Percentiles rank a stretch among this genome's conserved stretches.
These are phyloP conservation scores for Forsythia viridissima DNA, from an alignment of 257 asterid genomes.

Conservation along the genomic window DNA sequence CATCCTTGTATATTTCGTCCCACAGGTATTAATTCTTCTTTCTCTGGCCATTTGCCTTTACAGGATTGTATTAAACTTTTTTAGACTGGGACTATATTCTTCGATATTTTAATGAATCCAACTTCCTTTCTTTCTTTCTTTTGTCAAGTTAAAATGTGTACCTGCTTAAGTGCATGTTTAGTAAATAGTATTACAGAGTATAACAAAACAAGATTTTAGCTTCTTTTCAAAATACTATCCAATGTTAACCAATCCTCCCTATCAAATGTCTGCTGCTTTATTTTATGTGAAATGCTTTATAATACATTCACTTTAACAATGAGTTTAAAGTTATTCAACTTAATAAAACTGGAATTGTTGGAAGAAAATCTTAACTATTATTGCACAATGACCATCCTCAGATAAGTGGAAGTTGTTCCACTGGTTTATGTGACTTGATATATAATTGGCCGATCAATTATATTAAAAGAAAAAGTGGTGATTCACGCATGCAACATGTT, in stretches of 20 bases:
- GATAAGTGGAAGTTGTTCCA: too few relatives aligned
- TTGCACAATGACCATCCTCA: too few relatives aligned
- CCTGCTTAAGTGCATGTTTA: neutral
- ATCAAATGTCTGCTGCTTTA: neutral
- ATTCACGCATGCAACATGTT: neutral
- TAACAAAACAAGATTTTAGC: neutral
- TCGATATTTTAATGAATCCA: neutral
- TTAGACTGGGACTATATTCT: neutral
- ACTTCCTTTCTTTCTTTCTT: neutral
- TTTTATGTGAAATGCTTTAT: neutral
- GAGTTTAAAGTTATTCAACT: neutral
- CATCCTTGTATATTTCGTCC: slow-evolving; percentile 69
- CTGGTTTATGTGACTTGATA: neutral
- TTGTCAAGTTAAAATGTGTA: neutral
- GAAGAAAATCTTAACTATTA: too few relatives aligned
- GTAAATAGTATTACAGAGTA: neutral
- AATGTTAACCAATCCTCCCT: neutral
- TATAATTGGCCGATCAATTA: neutral
- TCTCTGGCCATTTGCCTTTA: slow-evolving; percentile 16
- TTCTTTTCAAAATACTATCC: neutral
- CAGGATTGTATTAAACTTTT: neutral
- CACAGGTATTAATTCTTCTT: slow-evolving; percentile 56
- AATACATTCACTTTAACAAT: neutral
- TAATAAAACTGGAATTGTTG: neutral
- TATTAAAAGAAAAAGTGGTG: neutral